Evolutionary conservation across 805 yeast species (phyloP).

Genomic region (Candida oleophila): DNA sequence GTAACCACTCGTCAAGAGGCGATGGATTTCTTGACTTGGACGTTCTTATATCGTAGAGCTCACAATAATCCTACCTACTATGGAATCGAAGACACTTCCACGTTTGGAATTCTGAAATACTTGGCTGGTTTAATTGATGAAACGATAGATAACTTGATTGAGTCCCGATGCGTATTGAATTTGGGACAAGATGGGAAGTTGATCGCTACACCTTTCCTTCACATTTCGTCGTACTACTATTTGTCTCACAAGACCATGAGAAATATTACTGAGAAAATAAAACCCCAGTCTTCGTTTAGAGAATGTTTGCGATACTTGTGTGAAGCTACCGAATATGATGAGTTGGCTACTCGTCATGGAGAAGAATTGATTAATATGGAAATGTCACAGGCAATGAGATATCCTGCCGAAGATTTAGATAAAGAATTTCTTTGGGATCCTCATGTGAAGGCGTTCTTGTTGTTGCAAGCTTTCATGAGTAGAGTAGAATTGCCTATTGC

Average conservation of each 20-base stretch:
- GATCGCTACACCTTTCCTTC: slow-evolving; percentile 76
- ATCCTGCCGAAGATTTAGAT: slow-evolving; percentile 54
- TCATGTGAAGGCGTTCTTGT: slow-evolving; percentile 72
- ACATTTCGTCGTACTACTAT: slow-evolving; percentile 88
- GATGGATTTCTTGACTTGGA: slow-evolving; percentile 73
- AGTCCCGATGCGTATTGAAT: slow-evolving; percentile 66
- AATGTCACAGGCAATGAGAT: slow-evolving; percentile 72
- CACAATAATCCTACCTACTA: slow-evolving; percentile 78
- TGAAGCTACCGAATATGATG: slow-evolving; percentile 78
- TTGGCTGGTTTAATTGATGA: slow-evolving; percentile 65
- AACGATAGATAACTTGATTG: slow-evolving; percentile 63
- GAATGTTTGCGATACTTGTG: slow-evolving; percentile 61
- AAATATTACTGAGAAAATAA: slow-evolving; percentile 54
- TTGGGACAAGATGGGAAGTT: slow-evolving; percentile 39
- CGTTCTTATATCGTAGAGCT: slow-evolving; percentile 70
- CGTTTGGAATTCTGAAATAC: slow-evolving; percentile 56
- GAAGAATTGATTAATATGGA: slow-evolving; percentile 86
- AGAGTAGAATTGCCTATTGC: slow-evolving; percentile 85
- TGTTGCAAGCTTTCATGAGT: slow-evolving; percentile 71
- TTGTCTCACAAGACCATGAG: slow-evolving; percentile 88
- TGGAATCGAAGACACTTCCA: slow-evolving; percentile 61
- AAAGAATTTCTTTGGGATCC: slow-evolving; percentile 80
- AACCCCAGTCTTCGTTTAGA: slow-evolving; percentile 45
- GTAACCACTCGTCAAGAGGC: slow-evolving; percentile 66
- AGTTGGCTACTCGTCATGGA: slow-evolving; percentile 86